phyloP scores from a whole-genome alignment of 331 rosid genomes.

The Malus hybrid region DNA sequence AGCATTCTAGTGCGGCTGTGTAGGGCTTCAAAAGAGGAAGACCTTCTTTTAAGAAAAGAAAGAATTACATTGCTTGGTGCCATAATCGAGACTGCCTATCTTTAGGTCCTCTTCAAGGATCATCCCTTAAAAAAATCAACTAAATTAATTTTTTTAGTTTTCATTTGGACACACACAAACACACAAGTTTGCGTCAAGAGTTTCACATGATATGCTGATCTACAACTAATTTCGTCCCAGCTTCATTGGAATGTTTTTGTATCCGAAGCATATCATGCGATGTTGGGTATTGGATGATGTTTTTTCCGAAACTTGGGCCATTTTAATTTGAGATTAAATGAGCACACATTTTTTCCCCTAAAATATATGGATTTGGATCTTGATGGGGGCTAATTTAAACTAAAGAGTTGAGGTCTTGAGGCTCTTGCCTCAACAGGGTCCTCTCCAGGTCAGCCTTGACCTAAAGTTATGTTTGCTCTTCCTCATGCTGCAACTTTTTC shows the following conservation, averaged over 20 bases:
- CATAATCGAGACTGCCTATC: neutral
- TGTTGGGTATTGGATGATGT: neutral
- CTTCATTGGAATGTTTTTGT: no score
- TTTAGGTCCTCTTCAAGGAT: neutral
- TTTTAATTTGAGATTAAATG: neutral
- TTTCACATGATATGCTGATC: neutral
- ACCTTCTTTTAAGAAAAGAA: neutral
- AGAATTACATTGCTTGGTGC: neutral
- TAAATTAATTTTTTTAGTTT: no score
- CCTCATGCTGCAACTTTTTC: neutral
- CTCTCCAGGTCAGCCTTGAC: neutral
- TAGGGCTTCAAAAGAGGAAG: neutral
- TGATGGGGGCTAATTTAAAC: neutral
- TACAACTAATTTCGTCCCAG: no score
- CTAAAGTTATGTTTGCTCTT: neutral
- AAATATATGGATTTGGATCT: neutral
- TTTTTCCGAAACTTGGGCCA: neutral
- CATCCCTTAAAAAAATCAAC: neutral
- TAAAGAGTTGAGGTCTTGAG: neutral
- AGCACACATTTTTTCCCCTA: neutral
- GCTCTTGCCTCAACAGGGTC: neutral
- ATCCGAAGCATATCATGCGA: neutral
- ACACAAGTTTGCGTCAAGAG: neutral
- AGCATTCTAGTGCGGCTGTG: neutral
- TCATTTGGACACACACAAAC: neutral